Percentiles rank a stretch among this genome's conserved stretches.
Conservation (phyloP, 2,329 filamentous ascomycete genomes). For the Beauveria sp. region DNA sequence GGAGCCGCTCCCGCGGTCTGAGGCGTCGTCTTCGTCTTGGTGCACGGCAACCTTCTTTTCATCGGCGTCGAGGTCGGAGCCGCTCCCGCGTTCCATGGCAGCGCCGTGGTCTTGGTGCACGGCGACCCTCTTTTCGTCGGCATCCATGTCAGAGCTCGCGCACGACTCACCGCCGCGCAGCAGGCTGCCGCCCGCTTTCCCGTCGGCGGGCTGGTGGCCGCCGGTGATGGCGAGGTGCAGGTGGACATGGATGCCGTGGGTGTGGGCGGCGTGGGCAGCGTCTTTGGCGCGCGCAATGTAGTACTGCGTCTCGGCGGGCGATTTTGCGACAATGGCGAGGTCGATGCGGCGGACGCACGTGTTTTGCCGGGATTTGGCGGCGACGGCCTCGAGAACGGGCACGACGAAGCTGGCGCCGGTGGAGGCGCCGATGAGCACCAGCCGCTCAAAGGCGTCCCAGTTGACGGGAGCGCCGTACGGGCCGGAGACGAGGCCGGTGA, state of each 20-base stretch:
- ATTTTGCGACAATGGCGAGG: conserved; percentile 44
- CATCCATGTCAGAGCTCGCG: conserved; percentile 18
- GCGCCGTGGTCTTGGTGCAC: background rate
- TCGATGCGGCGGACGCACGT: conserved; percentile 47
- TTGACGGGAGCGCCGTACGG: conserved; percentile 49
- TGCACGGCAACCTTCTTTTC: background rate
- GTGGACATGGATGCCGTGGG: conserved; percentile 39
- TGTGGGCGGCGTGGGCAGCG: conserved; percentile 33
- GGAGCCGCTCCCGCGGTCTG: background rate
- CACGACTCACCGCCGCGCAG: background rate
- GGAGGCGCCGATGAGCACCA: conserved; percentile 53
- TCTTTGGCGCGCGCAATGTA: conserved; percentile 43
- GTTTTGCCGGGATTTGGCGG: conserved; percentile 28
- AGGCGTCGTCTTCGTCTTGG: background rate
- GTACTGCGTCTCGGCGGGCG: conserved; percentile 46
- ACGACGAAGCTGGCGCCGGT: conserved; percentile 57
- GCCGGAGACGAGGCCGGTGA: conserved; percentile 41
- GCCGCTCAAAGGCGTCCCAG: conserved; percentile 52
- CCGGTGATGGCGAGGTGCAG: conserved; percentile 49
- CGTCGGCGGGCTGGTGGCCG: background rate
- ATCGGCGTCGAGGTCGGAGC: conserved; percentile 15
- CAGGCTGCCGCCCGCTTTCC: background rate
- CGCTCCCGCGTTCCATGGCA: background rate
- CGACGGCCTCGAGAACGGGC: conserved; percentile 49
- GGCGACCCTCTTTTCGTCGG: background rate